phyloP scores from a whole-genome alignment of 768 basidiomycete species.

The Dentipellis sp. region DNA sequence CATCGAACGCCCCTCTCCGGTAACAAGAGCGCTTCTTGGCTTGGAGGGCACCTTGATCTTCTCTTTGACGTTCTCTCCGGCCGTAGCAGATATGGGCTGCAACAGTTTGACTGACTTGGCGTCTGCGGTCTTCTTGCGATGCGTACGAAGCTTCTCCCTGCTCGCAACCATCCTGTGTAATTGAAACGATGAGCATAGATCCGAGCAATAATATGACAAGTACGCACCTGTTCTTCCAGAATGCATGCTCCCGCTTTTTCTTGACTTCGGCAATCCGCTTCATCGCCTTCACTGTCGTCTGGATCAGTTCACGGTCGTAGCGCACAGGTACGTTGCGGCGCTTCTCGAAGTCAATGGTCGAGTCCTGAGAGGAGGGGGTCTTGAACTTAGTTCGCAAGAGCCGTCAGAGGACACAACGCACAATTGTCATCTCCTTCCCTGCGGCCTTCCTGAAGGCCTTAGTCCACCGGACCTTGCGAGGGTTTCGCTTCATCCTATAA shows the following conservation, averaged over 20 bases:
- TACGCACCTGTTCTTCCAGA: conserved; percentile 85
- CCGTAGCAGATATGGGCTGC: conserved; percentile 43
- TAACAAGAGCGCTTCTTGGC: conserved; percentile 62
- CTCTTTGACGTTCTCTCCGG: conserved; percentile 48
- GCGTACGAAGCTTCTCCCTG: conserved; percentile 66
- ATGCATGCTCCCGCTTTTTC: conserved; percentile 80
- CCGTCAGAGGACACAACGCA: conserved; percentile 29
- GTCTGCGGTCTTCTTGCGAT: conserved; percentile 57
- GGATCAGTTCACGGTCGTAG: conserved; percentile 89
- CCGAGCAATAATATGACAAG: background rate
- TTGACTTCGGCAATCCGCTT: conserved; percentile 92
- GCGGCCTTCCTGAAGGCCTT: conserved; percentile 98
- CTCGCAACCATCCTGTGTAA: conserved; percentile 70
- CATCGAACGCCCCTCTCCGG: conserved; percentile 83
- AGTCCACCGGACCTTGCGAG: conserved; percentile 97
- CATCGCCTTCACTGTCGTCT: conserved; percentile 94
- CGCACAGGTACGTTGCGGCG: conserved; percentile 94
- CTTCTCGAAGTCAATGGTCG: conserved; percentile 98
- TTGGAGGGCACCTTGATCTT: conserved; percentile 70
- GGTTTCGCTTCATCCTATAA: conserved; percentile 95
- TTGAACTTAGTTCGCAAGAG: conserved; percentile 1
- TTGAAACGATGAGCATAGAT: background rate
- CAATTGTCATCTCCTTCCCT: conserved; percentile 99
- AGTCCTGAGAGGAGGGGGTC: conserved; percentile 50
- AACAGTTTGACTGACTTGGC: conserved; percentile 55